phyloP scores from a whole-genome alignment of 768 basidiomycete species.

The Lentinus tigrinus region DNA sequence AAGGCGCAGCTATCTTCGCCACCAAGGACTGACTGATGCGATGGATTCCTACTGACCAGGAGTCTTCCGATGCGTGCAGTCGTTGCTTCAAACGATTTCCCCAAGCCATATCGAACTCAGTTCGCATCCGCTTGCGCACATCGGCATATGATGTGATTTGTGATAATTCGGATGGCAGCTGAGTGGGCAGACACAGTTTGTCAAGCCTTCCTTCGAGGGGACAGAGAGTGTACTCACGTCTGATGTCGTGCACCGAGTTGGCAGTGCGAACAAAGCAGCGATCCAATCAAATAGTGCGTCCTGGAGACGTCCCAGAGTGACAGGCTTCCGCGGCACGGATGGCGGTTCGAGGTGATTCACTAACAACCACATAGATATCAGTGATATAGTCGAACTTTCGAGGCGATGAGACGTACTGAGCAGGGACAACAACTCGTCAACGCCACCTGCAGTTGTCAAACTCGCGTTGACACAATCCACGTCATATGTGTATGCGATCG shows the following conservation, averaged over 20 bases:
- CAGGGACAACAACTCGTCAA: neutral
- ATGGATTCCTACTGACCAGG: neutral
- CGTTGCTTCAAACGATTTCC: neutral
- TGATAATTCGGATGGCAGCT: neutral
- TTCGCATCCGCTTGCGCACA: neutral
- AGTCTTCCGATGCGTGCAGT: neutral
- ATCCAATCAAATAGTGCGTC: neutral
- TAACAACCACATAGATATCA: neutral
- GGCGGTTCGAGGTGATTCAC: neutral
- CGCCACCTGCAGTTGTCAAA: neutral
- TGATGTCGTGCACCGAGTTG: neutral
- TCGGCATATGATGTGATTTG: neutral
- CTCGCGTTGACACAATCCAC: neutral
- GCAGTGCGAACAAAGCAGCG: neutral
- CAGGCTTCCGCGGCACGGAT: neutral
- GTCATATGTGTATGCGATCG: neutral
- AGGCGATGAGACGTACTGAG: neutral
- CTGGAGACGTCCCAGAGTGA: neutral
- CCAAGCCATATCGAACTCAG: neutral
- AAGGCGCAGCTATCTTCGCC: neutral
- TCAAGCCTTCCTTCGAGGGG: neutral
- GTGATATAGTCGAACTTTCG: neutral
- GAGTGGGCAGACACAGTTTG: neutral
- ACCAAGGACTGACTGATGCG: slow-evolving; percentile 2
- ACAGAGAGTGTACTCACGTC: neutral